Conservation (phyloP, 768 basidiomycete species). For the Amanita thiersii region DNA sequence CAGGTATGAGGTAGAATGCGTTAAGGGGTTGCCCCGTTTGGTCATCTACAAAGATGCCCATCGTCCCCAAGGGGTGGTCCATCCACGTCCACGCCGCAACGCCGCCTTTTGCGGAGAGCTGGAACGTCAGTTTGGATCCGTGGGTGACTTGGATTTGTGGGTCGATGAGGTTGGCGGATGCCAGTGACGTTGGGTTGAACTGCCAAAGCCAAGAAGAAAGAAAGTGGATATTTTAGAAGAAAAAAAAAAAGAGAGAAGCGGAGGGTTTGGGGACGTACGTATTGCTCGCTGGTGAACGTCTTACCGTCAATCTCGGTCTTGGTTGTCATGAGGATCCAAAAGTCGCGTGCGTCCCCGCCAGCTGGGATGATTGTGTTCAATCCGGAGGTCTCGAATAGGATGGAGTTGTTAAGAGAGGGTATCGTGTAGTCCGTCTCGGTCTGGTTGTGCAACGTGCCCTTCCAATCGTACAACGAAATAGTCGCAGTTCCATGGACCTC, state of each 20-base stretch:
- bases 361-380: conserved; percentile 36
- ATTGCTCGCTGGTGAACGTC: conserved; percentile 42
- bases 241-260: conserved; percentile 5
- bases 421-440: conserved; percentile 30
- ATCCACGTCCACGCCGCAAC: conserved; percentile 55
- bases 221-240: background rate
- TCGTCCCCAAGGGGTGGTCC: conserved; percentile 46
- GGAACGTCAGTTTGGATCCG: conserved; percentile 32
- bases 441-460: conserved; percentile 29
- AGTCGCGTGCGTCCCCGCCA: conserved; percentile 30
- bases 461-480: conserved; percentile 54
- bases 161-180: conserved; percentile 36
- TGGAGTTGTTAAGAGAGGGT: conserved; percentile 42
- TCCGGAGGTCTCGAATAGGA: conserved; percentile 31
- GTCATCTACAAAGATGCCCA: conserved; percentile 43
- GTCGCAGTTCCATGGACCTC: conserved; percentile 35
- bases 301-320: conserved; percentile 33
- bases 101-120: conserved; percentile 42
- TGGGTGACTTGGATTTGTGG: conserved; percentile 33
- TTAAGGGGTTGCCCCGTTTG: conserved; percentile 34
- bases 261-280: conserved; percentile 24
- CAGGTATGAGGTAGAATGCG: conserved; percentile 49
- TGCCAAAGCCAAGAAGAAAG: conserved; percentile 12
- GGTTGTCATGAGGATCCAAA: conserved; percentile 44
- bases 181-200: conserved; percentile 47